Evolutionary conservation across 805 yeast species (phyloP), one percentile per base, ranked within the genome.

Genomic region (Ogataea ramenticola): DNA sequence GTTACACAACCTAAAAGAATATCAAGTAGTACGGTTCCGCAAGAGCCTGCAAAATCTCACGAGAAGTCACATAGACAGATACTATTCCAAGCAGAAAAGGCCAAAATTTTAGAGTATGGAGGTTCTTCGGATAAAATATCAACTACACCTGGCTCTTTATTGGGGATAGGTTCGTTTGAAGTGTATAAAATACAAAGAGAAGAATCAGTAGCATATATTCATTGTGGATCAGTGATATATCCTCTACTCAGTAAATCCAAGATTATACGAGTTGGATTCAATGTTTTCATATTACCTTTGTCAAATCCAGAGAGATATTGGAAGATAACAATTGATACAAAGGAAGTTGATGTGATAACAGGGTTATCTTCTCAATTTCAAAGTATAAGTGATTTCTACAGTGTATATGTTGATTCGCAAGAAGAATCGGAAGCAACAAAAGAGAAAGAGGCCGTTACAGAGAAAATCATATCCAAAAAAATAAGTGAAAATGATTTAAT

Each of bases 251-350:
- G 88, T 3, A 75, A 72, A 47, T 59, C 82, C 43, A 75, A 78
- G 51, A 68, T 86, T 2, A 59, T 83, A 47, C 65, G 85, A 51
- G 68, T 73, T 11, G 63, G 66, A 20, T 49, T 46, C 39, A 67
- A 67, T 41, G 74, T 72, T 51, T 82, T 81, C 51, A 68, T 82
- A 2, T 57, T 86, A 16, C 81, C 88, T 0, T 69, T 86, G 45
- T 77, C 77, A 24, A 85, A 84, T 52, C 95, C 95, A 0, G 82
- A 79, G 49, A 65, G 91, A 52, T 84, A 78, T 60, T 86, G 95
- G 95, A 71, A 71, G 46, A 67, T 77, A 10, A 61, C 65, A 31
- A 52, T 76, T 6, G 62, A 60, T 38, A 55, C 71, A 0, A 58
- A 54, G 3, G 66, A 68, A 38, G 41, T 45, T 1, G 43, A 48